Evolutionary conservation across 225 moss, liverwort and hornwort genomes (phyloP).

Genomic region (Physcomitrium patens): DNA sequence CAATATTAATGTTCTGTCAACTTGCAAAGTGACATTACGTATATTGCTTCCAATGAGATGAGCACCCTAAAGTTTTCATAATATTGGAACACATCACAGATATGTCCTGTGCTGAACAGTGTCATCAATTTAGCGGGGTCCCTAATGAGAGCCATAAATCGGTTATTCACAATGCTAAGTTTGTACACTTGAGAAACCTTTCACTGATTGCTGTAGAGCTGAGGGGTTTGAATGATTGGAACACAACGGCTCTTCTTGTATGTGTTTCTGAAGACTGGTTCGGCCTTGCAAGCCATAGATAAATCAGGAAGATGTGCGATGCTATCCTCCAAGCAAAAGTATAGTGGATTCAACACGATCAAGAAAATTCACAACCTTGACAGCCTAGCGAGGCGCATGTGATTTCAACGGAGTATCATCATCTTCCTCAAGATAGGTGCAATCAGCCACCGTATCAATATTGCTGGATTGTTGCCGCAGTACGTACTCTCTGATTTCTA

Average conservation of each 20-base stretch:
- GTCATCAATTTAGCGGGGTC: no score
- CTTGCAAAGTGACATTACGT: no score
- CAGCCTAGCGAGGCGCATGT: constrained; percentile 11
- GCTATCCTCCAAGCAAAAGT: neutral
- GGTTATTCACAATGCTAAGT: no score
- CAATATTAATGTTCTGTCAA: no score
- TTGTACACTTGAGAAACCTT: no score
- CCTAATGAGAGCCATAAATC: no score
- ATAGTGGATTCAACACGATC: neutral
- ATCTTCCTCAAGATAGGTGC: constrained; percentile 57
- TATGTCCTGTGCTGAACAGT: no score
- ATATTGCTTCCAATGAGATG: no score
- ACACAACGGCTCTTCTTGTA: neutral
- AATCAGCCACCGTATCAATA: constrained; percentile 57
- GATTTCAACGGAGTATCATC: constrained; percentile 47
- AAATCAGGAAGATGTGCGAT: neutral
- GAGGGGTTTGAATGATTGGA: no score
- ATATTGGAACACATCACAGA: no score
- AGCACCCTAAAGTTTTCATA: no score
- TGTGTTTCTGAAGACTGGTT: constrained; percentile 15
- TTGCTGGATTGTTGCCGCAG: constrained; percentile 56
- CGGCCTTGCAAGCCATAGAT: neutral
- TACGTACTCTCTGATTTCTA: constrained; percentile 55
- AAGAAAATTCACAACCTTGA: constrained; percentile 6
- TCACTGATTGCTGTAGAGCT: no score